Evolutionary conservation across 2,329 filamentous ascomycete species (phyloP).

Genomic region (Pestalotiopsis sp.): DNA sequence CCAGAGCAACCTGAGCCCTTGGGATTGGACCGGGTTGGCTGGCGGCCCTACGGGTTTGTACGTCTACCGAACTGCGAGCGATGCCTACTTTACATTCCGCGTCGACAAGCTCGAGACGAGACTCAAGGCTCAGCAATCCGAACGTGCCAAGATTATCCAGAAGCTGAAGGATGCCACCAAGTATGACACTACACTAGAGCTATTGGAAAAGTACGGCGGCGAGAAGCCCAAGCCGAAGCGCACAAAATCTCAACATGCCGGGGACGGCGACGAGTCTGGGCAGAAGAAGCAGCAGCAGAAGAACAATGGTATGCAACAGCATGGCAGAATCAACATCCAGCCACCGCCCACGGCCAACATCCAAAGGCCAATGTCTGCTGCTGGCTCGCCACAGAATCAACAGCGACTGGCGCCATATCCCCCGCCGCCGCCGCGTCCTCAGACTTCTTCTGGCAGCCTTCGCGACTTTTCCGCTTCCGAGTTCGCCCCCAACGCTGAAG

Average conservation of each 20-base stretch:
- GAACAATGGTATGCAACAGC: slow-evolving; percentile 28
- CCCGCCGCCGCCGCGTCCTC: slow-evolving; percentile 1
- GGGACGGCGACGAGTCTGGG: slow-evolving; percentile 19
- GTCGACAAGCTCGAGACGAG: slow-evolving; percentile 68
- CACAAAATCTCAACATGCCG: slow-evolving; percentile 27
- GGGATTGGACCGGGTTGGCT: slow-evolving; percentile 76
- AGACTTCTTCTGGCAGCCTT: slow-evolving; percentile 23
- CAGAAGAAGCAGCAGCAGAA: slow-evolving; percentile 24
- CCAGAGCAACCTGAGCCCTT: slow-evolving; percentile 71
- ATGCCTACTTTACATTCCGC: slow-evolving; percentile 78
- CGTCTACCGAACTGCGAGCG: slow-evolving; percentile 63
- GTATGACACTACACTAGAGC: slow-evolving; percentile 90
- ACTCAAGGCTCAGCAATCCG: slow-evolving; percentile 73
- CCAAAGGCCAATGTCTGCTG: slow-evolving; percentile 38
- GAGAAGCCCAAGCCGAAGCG: slow-evolving; percentile 47
- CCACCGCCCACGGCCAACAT: slow-evolving; percentile 67
- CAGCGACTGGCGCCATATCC: slow-evolving; percentile 13
- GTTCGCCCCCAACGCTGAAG: slow-evolving; percentile 74
- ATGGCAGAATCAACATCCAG: slow-evolving; percentile 47
- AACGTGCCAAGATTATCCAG: slow-evolving; percentile 85
- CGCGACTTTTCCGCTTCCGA: slow-evolving; percentile 52
- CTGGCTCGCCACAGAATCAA: slow-evolving; percentile 28
- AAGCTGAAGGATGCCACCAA: slow-evolving; percentile 93
- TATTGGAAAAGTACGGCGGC: slow-evolving; percentile 92
- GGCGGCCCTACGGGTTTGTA: slow-evolving; percentile 86